These are phyloP conservation scores for Cryptococcus hybrid DNA, from an alignment of 1,284 basidiomycete genomes.

Conservation along the genomic window DNA sequence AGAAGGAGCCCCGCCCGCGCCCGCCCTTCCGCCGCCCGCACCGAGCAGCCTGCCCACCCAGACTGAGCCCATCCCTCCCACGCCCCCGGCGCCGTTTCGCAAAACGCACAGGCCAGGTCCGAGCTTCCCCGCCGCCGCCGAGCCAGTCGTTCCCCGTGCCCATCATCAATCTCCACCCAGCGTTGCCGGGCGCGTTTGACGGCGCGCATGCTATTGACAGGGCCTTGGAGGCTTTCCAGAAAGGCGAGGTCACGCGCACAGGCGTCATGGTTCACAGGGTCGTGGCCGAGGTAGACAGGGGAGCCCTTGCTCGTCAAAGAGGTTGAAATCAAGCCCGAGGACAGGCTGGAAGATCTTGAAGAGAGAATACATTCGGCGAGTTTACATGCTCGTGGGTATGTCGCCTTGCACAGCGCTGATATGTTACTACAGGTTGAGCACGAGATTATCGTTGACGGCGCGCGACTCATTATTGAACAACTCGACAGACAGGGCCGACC, in stretches of 20 bases:
- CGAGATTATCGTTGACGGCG: constrained; percentile 84
- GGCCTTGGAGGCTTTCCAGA: constrained; percentile 83
- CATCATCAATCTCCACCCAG: constrained; percentile 96
- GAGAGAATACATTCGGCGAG: constrained; percentile 65
- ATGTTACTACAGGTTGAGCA: constrained; percentile 65
- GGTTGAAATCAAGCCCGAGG: constrained; percentile 70
- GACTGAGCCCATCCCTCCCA: constrained; percentile 14
- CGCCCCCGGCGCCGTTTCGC: background rate
- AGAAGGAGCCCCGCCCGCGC: constrained; percentile 20
- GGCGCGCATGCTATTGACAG: constrained; percentile 87
- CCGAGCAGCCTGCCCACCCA: constrained; percentile 9
- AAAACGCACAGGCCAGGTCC: background rate
- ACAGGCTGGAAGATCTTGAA: constrained; percentile 73
- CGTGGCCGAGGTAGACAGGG: constrained; percentile 88
- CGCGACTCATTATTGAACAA: constrained; percentile 64
- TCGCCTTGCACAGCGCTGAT: background rate
- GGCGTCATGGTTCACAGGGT: constrained; percentile 96
- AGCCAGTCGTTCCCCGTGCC: constrained; percentile 59
- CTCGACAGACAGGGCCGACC: constrained; percentile 16
- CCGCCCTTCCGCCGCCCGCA: constrained; percentile 25
- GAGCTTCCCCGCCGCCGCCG: constrained; percentile 18
- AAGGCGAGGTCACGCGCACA: constrained; percentile 70
- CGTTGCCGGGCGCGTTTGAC: constrained; percentile 90
- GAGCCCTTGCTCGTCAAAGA: constrained; percentile 79
- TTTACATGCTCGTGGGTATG: background rate